A percentile compares a stretch with the other conserved stretches of the same genome.
phyloP scores from a whole-genome alignment of 2,329 filamentous ascomycete genomes.

The Exserohilum turcica region DNA sequence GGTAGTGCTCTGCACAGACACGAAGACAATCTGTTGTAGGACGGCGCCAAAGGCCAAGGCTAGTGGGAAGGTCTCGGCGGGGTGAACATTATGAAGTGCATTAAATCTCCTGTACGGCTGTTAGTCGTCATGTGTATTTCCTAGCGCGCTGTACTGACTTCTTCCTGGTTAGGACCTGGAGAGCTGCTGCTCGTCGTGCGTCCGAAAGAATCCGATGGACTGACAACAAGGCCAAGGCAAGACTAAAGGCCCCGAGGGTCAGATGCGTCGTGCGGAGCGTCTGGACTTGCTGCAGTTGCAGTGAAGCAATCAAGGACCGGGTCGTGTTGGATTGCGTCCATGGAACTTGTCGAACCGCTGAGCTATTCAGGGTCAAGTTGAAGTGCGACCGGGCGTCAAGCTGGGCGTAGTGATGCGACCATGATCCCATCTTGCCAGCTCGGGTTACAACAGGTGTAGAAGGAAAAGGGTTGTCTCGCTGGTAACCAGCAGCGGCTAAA shows the following conservation, averaged over 20 bases:
- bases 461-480: slow-evolving; percentile 43
- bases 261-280: slow-evolving; percentile 48
- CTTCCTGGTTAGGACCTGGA: slow-evolving; percentile 39
- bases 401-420: slow-evolving; percentile 36
- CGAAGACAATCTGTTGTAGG: slow-evolving; percentile 47
- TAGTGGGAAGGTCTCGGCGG: slow-evolving; percentile 50
- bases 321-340: slow-evolving; percentile 42
- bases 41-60: slow-evolving; percentile 46
- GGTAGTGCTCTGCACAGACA: slow-evolving; percentile 47
- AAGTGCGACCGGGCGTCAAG: slow-evolving; percentile 46
- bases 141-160: slow-evolving; percentile 29
- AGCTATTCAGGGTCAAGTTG: slow-evolving; percentile 46
- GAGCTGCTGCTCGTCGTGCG: slow-evolving; percentile 42
- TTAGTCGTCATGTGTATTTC: background rate
- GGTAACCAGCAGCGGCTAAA: slow-evolving; percentile 49
- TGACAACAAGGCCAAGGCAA: slow-evolving; percentile 42
- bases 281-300: slow-evolving; percentile 47
- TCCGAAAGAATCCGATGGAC: slow-evolving; percentile 47
- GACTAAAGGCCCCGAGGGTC: slow-evolving; percentile 47
- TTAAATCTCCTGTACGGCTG: slow-evolving; percentile 42
- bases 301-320: slow-evolving; percentile 39
- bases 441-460: slow-evolving; percentile 33
- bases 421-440: slow-evolving; percentile 47
- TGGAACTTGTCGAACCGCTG: slow-evolving; percentile 32
- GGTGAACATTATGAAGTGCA: slow-evolving; percentile 46